Base-by-base conservation (phyloP, 768 basidiomycete species). In the Mycena alexandri region DNA sequence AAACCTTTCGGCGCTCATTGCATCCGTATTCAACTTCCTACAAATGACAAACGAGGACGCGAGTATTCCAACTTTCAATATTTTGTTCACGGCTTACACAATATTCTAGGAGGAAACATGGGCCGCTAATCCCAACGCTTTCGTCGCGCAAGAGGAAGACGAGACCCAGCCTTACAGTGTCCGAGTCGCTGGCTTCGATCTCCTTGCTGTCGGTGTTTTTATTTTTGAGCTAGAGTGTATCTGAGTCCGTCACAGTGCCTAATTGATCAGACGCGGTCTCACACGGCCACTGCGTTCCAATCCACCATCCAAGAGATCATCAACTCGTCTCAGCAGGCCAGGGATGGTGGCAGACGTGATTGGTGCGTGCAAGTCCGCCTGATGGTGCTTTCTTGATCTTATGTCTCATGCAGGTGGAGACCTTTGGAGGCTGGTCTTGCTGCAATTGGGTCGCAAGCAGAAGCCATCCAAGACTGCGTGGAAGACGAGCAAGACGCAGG, bases 41-140 rank as follows among this genome's bases (percentile, higher is more conserved):
- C 94, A 96, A 75, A 96, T 99, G 85, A 95, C 95, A 0, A 84
- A 87, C 17, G 94, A 97, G 64, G 94, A 98, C 75, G 96, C 95
- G 75, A 66, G 89, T 80, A 9, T 22, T 8, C 22, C 47, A 33
- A 52, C 14, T 19, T 3, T n/a, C n/a, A 36, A 44, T 8, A 63
- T 24, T 44, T 19, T 17, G 29, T 70, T 13, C 53, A 58, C 4
- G 67, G 54, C 60, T 64, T 29, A 33, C 44, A 54, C 43, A 33
- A 22, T 46, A 13, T 17, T 51, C 14, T 68, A 98, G 95, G 95
- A 96, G 75, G 94, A 96, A 34, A 91, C 89, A 17, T 99, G 97
- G 97, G 87, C 89, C 3, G 87, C 85, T 59, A 93, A 98, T 72
- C 90, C 94, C 5, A 98, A 99, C 71, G 89, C 92, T 4, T 99